These are phyloP conservation scores for Oryza officinalis DNA, from an alignment of 176 grass and related monocot genomes.

Conservation along the genomic window DNA sequence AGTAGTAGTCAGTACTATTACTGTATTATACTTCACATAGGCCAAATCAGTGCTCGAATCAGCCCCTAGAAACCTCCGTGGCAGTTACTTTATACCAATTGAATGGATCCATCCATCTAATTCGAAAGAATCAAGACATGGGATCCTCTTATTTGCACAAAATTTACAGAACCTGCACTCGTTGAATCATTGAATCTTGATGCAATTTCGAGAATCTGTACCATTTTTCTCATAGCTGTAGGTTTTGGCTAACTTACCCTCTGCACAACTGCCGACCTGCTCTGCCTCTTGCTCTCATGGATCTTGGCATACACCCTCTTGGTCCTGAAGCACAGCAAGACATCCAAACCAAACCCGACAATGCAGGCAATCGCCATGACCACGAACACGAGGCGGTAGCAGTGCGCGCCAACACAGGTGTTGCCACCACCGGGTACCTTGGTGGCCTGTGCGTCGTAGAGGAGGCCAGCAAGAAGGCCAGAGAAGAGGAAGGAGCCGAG, in stretches of 20 bases:
- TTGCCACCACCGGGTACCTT: slow-evolving; percentile 70
- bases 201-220: background rate
- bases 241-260: slow-evolving; percentile 26
- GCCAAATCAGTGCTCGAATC: background rate
- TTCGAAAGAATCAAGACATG: slow-evolving; percentile 6
- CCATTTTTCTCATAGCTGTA: background rate
- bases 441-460: slow-evolving; percentile 89
- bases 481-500: slow-evolving; percentile 98
- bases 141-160: slow-evolving; percentile 3
- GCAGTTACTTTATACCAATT: background rate
- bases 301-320: slow-evolving; percentile 75
- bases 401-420: slow-evolving; percentile 85
- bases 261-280: slow-evolving; percentile 2
- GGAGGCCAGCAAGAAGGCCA: slow-evolving; percentile 82
- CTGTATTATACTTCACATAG: background rate
- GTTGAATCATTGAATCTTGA: background rate
- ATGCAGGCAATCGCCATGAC: slow-evolving; percentile 76
- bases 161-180: background rate
- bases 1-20: background rate
- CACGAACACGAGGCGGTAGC: slow-evolving; percentile 82
- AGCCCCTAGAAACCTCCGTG: background rate
- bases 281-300: slow-evolving; percentile 64
- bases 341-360: slow-evolving; percentile 72
- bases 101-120: slow-evolving; percentile 22
- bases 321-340: slow-evolving; percentile 70